phyloP scores from a whole-genome alignment of 768 basidiomycete species.

The Suillus spraguei region DNA sequence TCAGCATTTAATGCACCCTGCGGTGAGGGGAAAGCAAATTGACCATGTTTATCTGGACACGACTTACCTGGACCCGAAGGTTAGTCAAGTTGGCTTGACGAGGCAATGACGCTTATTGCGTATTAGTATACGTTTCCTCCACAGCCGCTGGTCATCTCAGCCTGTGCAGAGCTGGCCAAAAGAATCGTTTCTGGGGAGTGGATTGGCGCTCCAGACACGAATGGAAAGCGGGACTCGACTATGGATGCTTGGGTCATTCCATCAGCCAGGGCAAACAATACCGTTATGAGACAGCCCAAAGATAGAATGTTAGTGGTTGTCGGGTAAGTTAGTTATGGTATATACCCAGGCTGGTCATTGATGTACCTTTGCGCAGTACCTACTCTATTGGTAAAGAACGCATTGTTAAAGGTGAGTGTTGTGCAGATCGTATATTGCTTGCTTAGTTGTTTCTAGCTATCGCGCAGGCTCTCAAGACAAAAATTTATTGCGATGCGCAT shows the following conservation, averaged over 20 bases:
- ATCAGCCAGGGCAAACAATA: slow-evolving; percentile 21
- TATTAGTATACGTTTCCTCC: slow-evolving; percentile 90
- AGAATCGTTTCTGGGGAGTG: slow-evolving; percentile 50
- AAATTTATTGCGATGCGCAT: slow-evolving; percentile 86
- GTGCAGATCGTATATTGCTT: background rate
- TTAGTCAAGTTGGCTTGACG: slow-evolving; percentile 21
- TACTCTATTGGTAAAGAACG: slow-evolving; percentile 99
- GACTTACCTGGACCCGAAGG: slow-evolving; percentile 91
- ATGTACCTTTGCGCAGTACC: slow-evolving; percentile 54
- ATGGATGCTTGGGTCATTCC: slow-evolving; percentile 57
- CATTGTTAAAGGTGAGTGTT: slow-evolving; percentile 81
- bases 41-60: slow-evolving; percentile 95
- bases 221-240: slow-evolving; percentile 32
- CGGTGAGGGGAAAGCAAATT: slow-evolving; percentile 76
- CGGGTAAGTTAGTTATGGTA: slow-evolving; percentile 52
- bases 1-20: slow-evolving; percentile 81
- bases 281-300: slow-evolving; percentile 39
- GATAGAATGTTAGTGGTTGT: slow-evolving; percentile 62
- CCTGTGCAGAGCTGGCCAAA: slow-evolving; percentile 83
- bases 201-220: slow-evolving; percentile 27
- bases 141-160: slow-evolving; percentile 90
- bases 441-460: slow-evolving; percentile 54
- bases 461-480: slow-evolving; percentile 75
- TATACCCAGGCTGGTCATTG: background rate
- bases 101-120: slow-evolving; percentile 11